Base-by-base conservation (phyloP, 768 basidiomycete genomes). In the Tricholomella constricta region DNA sequence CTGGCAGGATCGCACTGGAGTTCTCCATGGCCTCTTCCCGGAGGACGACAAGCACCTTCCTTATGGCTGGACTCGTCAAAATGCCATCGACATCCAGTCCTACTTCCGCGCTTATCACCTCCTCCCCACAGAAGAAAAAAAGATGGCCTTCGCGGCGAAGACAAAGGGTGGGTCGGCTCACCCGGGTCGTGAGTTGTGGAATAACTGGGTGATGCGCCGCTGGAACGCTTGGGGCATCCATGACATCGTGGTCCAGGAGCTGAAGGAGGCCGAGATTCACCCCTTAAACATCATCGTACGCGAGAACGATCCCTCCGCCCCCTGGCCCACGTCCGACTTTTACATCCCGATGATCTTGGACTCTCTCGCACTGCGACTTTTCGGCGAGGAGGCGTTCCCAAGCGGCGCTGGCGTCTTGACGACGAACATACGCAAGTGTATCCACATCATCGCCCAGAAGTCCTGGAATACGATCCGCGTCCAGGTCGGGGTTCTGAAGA, bases 161-260 rank as follows among this genome's bases (percentile, higher is more conserved):
- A 2, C 2, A 2, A 26, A 17, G 4, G 15, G 17, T 8, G 19
- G 19, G 0, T 15, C 38, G 1, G 12, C n/a, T 12, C 23, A 32
- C 17, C 56, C 59, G 8, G 65, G 65, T 1, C 52, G 63, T 2
- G 44, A 52, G 12, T 32, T 43, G 0, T 66, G 57, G 58, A 47
- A 35, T 8, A 26, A 19, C 2, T 66, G 41, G 23, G 55, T 62
- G 5, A 38, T 4, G 2, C 42, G 37, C 5, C 42, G 32, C 17
- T 59, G 51, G 51, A 23, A 37, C 2, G 4, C 5, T 2, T 60
- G 58, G 62, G 43, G 45, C 6, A 55, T 64, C 7, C 60, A 64
- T 29, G 25, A 32, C 12, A 14, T 38, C 2, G 47, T 63, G 7
- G 35, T 57, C 9, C 23, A 45, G 11, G 51, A 36, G 14, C 38